phyloP scores from a whole-genome alignment of 2,329 filamentous ascomycete genomes.

The Bipolaris sorokiniana region DNA sequence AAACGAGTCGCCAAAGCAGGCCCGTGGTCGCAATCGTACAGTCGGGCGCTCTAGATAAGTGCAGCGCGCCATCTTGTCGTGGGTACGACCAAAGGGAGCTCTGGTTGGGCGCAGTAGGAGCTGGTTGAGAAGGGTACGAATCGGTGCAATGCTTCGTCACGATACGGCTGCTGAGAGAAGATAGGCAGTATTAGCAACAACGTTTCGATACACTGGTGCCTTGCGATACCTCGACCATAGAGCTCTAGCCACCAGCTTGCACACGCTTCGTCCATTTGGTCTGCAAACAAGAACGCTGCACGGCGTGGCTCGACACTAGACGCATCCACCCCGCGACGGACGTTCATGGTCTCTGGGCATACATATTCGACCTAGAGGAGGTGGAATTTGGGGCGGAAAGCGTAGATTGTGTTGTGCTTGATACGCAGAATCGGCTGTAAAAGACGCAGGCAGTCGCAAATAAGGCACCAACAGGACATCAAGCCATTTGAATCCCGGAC shows the following conservation, averaged over 20 bases:
- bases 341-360: neutral
- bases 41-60: conserved; percentile 1
- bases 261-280: neutral
- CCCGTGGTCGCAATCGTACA: neutral
- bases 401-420: neutral
- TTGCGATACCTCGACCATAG: neutral
- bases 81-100: conserved; percentile 6
- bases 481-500: conserved; percentile 24
- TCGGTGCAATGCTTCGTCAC: neutral
- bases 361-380: neutral
- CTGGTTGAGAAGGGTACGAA: conserved; percentile 11
- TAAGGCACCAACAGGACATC: conserved; percentile 16
- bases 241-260: neutral
- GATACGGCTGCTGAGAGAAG: conserved; percentile 10
- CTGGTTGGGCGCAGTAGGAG: conserved; percentile 7
- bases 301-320: neutral
- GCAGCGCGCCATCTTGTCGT: conserved; percentile 7
- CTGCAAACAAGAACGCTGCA: conserved; percentile 2
- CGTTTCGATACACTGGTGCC: neutral
- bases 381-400: neutral
- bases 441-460: neutral
- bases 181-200: neutral
- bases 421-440: conserved; percentile 1
- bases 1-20: conserved; percentile 14
- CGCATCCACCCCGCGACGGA: neutral